These are phyloP conservation scores for Microstegium vimineum DNA, from an alignment of 176 grass and related monocot species.

Conservation along the genomic window DNA sequence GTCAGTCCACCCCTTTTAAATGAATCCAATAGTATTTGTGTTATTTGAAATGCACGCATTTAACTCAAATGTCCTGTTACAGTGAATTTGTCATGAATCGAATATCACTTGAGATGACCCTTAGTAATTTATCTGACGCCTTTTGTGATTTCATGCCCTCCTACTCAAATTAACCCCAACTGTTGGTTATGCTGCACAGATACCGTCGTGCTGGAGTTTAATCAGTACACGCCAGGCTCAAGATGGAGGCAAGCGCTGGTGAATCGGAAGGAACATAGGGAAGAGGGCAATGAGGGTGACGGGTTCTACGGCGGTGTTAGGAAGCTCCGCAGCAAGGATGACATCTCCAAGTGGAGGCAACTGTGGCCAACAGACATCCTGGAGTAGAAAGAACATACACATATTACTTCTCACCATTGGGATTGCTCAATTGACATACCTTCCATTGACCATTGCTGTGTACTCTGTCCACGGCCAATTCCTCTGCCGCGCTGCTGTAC, in stretches of 20 bases:
- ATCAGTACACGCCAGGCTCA: constrained; percentile 84
- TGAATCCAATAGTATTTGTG: neutral
- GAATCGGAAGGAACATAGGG: constrained; percentile 64
- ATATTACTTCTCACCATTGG: neutral
- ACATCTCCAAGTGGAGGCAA: constrained; percentile 75
- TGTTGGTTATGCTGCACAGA: constrained; percentile 38
- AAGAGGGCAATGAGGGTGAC: constrained; percentile 80
- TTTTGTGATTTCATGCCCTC: neutral
- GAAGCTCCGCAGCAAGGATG: constrained; percentile 65
- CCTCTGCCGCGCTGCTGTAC: constrained; percentile 22
- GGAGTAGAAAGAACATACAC: constrained; percentile 41
- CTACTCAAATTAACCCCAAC: neutral
- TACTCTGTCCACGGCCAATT: neutral
- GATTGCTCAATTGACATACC: constrained; percentile 12
- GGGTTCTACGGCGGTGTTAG: constrained; percentile 92
- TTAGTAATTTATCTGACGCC: neutral
- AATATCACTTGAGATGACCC: neutral
- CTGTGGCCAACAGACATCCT: constrained; percentile 81
- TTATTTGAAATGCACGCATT: neutral
- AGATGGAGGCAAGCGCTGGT: constrained; percentile 77
- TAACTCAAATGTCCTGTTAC: neutral
- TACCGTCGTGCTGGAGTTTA: constrained; percentile 74
- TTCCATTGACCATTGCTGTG: constrained; percentile 19
- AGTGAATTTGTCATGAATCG: neutral
- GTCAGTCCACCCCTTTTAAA: neutral